Evolutionary conservation across 1,284 basidiomycete species (phyloP).

Genomic region (Agaricales sp.): DNA sequence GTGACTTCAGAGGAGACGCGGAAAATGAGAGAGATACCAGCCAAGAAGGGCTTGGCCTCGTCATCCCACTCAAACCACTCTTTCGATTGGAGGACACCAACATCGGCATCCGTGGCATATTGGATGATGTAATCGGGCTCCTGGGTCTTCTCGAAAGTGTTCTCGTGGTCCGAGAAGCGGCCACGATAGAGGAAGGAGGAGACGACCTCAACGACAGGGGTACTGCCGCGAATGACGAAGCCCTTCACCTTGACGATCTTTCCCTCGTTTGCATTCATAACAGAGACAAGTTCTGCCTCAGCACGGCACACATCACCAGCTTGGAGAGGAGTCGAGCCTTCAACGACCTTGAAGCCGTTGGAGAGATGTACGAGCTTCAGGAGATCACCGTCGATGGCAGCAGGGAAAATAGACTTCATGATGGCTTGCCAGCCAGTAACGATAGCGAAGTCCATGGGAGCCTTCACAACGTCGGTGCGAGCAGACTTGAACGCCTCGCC

Average conservation of each 20-base stretch:
- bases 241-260: constrained; percentile 93
- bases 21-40: constrained; percentile 85
- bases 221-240: constrained; percentile 63
- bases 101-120: constrained; percentile 67
- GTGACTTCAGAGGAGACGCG: constrained; percentile 76
- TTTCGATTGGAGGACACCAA: constrained; percentile 90
- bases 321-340: constrained; percentile 66
- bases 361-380: constrained; percentile 95
- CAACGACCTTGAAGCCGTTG: constrained; percentile 88
- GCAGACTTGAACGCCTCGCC: constrained; percentile 82
- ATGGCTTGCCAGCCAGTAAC: constrained; percentile 98
- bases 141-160: constrained; percentile 90
- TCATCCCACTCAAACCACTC: constrained; percentile 98
- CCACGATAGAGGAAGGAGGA: constrained; percentile 98
- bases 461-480: constrained; percentile 61
- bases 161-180: constrained; percentile 85
- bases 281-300: constrained; percentile 82
- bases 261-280: constrained; percentile 86
- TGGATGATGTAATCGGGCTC: constrained; percentile 84
- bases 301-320: constrained; percentile 89
- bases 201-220: constrained; percentile 85
- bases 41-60: constrained; percentile 65
- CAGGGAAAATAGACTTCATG: constrained; percentile 96
- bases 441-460: constrained; percentile 98
- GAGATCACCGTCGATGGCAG: constrained; percentile 83